phyloP scores from a whole-genome alignment of 495 filamentous ascomycete genomes.

The Extremus antarcticus region DNA sequence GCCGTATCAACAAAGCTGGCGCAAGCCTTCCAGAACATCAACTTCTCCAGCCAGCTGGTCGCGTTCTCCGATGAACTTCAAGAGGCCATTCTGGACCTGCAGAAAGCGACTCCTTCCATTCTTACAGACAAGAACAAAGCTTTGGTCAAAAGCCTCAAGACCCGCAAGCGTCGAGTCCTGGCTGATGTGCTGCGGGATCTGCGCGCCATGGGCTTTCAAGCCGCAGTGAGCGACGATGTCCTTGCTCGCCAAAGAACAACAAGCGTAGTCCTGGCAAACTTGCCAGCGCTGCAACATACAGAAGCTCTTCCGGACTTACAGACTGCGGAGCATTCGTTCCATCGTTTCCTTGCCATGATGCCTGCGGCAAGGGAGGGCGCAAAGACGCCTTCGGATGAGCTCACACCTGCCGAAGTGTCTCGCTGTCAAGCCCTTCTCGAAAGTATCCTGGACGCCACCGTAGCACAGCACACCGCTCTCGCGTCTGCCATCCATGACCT shows the following conservation, averaged over 20 bases:
- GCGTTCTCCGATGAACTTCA: slow-evolving; percentile 1
- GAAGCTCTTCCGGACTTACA: slow-evolving; percentile 11
- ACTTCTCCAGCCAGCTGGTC: slow-evolving; percentile 6
- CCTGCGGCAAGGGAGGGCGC: slow-evolving; percentile 52
- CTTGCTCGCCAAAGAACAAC: slow-evolving; percentile 62
- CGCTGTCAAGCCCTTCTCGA: slow-evolving; percentile 75
- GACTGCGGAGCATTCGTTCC: slow-evolving; percentile 60
- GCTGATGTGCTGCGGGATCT: slow-evolving; percentile 73
- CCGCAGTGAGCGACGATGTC: slow-evolving; percentile 57
- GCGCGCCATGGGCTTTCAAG: slow-evolving; percentile 77
- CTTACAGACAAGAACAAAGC: slow-evolving; percentile 76
- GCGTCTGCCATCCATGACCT: slow-evolving; percentile 16
- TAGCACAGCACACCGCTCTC: slow-evolving; percentile 55
- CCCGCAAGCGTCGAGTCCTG: slow-evolving; percentile 80
- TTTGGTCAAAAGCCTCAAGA: slow-evolving; percentile 73
- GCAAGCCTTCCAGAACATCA: slow-evolving; percentile 50
- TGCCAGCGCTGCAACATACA: slow-evolving; percentile 34
- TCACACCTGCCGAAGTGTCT: slow-evolving; percentile 64
- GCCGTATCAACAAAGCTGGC: slow-evolving; percentile 55
- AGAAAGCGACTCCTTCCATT: slow-evolving; percentile 64
- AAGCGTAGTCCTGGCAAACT: slow-evolving; percentile 46
- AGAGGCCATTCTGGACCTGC: slow-evolving; percentile 50
- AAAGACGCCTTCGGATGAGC: slow-evolving; percentile 67
- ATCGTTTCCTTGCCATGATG: slow-evolving; percentile 61
- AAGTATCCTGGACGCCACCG: slow-evolving; percentile 55